A percentile compares a stretch with the other conserved stretches of the same genome.
Evolutionary conservation across 164 flowering plant species (phyloP).

Genomic region (Pachysandra terminalis): DNA sequence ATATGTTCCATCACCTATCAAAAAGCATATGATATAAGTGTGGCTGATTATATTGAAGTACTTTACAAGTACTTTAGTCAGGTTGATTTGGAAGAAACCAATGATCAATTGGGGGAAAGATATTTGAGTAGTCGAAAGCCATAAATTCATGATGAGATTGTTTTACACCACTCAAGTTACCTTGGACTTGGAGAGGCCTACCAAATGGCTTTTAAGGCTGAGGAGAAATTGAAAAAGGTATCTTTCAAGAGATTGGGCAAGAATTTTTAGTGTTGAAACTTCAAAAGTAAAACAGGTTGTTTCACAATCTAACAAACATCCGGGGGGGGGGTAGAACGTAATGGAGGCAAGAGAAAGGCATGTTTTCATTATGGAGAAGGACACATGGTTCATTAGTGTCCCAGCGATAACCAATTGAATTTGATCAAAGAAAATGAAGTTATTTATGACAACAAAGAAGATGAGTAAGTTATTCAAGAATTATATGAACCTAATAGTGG

Average conservation of each 20-base stretch:
- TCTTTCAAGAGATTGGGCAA: background rate
- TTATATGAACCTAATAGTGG: too few species aligned
- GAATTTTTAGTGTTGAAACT: background rate
- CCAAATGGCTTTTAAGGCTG: slow-evolving; percentile 3
- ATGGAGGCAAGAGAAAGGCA: too few species aligned
- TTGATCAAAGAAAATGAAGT: too few species aligned
- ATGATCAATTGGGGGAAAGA: slow-evolving; percentile 4
- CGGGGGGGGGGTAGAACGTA: slow-evolving; percentile 3
- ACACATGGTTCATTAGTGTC: background rate
- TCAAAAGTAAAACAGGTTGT: background rate
- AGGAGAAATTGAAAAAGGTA: slow-evolving; percentile 1
- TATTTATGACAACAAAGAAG: too few species aligned
- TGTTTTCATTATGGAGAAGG: slow-evolving; percentile 3
- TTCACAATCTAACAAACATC: background rate
- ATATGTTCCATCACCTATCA: slow-evolving; percentile 1
- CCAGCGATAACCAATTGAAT: too few species aligned
- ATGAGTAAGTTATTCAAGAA: too few species aligned
- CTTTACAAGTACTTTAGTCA: slow-evolving; percentile 3
- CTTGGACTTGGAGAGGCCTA: background rate
- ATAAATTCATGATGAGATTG: too few species aligned
- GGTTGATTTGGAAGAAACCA: slow-evolving; percentile 3
- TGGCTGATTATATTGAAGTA: slow-evolving; percentile 4
- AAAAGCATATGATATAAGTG: slow-evolving; percentile 1
- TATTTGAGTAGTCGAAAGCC: slow-evolving; percentile 9
- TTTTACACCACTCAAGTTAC: too few species aligned